Conservation (phyloP, 1,284 basidiomycete genomes). For the Fomitopsis palustris region DNA sequence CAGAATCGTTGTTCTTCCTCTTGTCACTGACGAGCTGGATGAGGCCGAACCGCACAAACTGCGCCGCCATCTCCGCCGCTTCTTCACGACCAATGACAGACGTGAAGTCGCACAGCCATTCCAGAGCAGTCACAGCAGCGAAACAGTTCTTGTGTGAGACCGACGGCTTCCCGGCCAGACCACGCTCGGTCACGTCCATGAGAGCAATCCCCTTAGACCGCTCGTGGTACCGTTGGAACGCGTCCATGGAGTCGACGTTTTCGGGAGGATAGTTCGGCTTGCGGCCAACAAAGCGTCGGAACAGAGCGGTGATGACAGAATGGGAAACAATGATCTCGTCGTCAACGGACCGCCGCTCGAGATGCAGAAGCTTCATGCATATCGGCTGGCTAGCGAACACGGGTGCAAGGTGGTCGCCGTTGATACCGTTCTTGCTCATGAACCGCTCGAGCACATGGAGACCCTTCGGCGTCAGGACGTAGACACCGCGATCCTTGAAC, state of each 20-base stretch:
- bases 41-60: slow-evolving; percentile 94
- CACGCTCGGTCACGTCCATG: slow-evolving; percentile 63
- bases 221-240: slow-evolving; percentile 75
- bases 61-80: slow-evolving; percentile 95
- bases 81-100: slow-evolving; percentile 96
- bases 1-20: slow-evolving; percentile 84
- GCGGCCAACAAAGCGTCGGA: slow-evolving; percentile 90
- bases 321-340: slow-evolving; percentile 98
- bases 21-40: slow-evolving; percentile 86
- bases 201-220: slow-evolving; percentile 75
- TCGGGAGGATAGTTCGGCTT: slow-evolving; percentile 72
- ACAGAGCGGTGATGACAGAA: slow-evolving; percentile 91
- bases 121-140: slow-evolving; percentile 80
- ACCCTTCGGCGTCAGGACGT: slow-evolving; percentile 94
- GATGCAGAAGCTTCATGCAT: slow-evolving; percentile 96
- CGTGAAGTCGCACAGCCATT: slow-evolving; percentile 98
- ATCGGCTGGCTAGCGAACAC: slow-evolving; percentile 95
- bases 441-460: slow-evolving; percentile 98
- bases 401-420: slow-evolving; percentile 85
- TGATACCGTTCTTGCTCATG: slow-evolving; percentile 99
- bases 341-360: slow-evolving; percentile 89
- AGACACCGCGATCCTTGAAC: slow-evolving; percentile 98
- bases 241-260: slow-evolving; percentile 49
- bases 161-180: slow-evolving; percentile 45
- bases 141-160: slow-evolving; percentile 77